These are phyloP conservation scores for Cladosporium sphaerospermum DNA, from an alignment of 2,329 filamentous ascomycete species.

Conservation along the genomic window DNA sequence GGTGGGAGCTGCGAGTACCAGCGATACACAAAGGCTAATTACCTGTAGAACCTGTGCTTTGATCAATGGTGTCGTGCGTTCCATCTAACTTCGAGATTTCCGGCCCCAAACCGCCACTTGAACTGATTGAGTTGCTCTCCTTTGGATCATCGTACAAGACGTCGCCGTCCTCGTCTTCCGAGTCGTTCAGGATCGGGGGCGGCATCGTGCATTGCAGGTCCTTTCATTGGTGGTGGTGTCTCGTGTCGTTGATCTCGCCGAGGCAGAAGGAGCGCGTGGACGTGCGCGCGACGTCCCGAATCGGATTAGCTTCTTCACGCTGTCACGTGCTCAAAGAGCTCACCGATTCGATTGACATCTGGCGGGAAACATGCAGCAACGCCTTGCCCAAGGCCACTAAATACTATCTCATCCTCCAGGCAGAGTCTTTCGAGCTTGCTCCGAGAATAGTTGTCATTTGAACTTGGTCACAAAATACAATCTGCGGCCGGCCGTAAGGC, in stretches of 20 bases:
- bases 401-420: too few species aligned
- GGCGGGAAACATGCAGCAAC: too few species aligned
- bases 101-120: conserved; percentile 1
- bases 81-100: not conserved
- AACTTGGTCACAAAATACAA: too few species aligned
- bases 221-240: not conserved
- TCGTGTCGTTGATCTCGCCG: too few species aligned
- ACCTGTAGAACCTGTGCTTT: conserved; percentile 20
- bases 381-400: too few species aligned
- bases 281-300: not conserved
- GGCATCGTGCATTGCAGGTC: conserved; percentile 6
- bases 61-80: conserved; percentile 7
- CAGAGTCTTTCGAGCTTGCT: too few species aligned
- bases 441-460: too few species aligned
- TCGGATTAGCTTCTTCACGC: not conserved
- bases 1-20: too few species aligned
- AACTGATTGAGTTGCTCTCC: not conserved
- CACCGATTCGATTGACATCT: too few species aligned
- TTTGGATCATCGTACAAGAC: conserved; percentile 3
- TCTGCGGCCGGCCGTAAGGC: too few species aligned
- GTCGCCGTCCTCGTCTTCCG: conserved; percentile 19
- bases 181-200: conserved; percentile 16
- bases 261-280: not conserved
- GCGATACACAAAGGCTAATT: not conserved
- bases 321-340: not conserved